Evolutionary conservation across 345 rosid species (phyloP), one percentile per base, ranked within the genome.

Genomic region (Populus alba): DNA sequence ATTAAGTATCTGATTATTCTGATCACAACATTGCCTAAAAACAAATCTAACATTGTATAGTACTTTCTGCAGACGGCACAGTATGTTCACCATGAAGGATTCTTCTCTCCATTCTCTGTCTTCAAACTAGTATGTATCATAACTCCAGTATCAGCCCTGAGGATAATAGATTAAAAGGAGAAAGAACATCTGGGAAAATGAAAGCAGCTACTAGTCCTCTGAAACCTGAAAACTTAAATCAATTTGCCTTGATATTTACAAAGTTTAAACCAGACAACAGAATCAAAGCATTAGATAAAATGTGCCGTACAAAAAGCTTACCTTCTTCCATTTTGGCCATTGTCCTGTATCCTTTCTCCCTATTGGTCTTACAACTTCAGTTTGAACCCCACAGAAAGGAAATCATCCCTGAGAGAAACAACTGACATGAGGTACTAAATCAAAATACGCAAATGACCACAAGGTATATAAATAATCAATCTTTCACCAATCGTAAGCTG

Each of bases 341-440:
- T 20, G 17, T 72, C 31, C n/a, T 37, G 41, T 12, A 35, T 18
- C 47, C 41, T 68, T 17, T 29, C 47, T 62, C 53, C 65, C 20
- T 47, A 59, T 68, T 62, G 62, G 68, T 55, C 61, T 61, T 75
- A 90, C 73, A 91, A 79, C 79, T 85, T 87, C 82, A 91, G 71
- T 63, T 89, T 89, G 82, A 91, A 91, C 20, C 92, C 93, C 47
- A 82, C 80, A 0, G 92, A 89, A 57, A 91, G 61, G 79, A 90
- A 91, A 82, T 82, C 89, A 78, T 86, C 88, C 86, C 95, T 91
- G 85, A 62, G 18, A 73, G 20, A 67, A 79, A 72, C 16, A 67
- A 39, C 51, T 22, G 62, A 68, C 12, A 17, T 17, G 41, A 74
- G 53, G 37, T 59, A 3, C 51, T 3, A 23, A 37, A 53, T 63